phyloP scores from a whole-genome alignment of 1,284 basidiomycete genomes.

The Ceratorhiza oryzae-sativae region DNA sequence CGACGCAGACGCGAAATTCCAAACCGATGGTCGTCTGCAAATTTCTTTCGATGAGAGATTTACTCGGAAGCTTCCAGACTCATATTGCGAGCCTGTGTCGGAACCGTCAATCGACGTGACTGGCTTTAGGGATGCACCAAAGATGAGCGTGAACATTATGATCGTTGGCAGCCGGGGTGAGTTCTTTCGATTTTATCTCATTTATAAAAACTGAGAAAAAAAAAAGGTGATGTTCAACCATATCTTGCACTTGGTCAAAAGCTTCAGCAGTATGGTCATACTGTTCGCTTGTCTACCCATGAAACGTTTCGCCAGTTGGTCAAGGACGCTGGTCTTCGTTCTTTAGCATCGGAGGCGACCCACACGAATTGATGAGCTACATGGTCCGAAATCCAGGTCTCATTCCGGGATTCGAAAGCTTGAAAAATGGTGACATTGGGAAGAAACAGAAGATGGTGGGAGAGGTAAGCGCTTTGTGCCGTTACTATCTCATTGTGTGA shows the following conservation, averaged over 20 bases:
- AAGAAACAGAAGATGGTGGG: constrained; percentile 58
- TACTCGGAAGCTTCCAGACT: background rate
- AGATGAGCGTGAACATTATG: constrained; percentile 66
- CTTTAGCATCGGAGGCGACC: constrained; percentile 64
- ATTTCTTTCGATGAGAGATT: constrained; percentile 15
- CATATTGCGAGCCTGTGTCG: background rate
- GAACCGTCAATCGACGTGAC: constrained; percentile 2
- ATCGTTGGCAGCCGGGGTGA: constrained; percentile 47
- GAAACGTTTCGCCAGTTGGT: constrained; percentile 67
- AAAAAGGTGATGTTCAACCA: constrained; percentile 70
- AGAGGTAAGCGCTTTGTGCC: constrained; percentile 47
- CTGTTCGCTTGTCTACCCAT: constrained; percentile 71
- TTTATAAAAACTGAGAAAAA: too few species aligned
- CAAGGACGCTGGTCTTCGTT: constrained; percentile 61
- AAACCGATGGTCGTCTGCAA: constrained; percentile 26
- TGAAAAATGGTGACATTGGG: constrained; percentile 59
- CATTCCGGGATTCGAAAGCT: constrained; percentile 58
- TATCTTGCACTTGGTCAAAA: constrained; percentile 68
- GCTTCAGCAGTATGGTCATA: constrained; percentile 65
- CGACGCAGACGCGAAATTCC: constrained; percentile 4
- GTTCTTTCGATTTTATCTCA: too few species aligned
- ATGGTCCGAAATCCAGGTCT: constrained; percentile 65
- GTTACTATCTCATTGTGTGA: too few species aligned
- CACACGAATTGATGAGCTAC: constrained; percentile 65
- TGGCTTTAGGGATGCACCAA: constrained; percentile 50